Conservation (phyloP, 805 yeast species). For the Saccharomyces eubayanus region DNA sequence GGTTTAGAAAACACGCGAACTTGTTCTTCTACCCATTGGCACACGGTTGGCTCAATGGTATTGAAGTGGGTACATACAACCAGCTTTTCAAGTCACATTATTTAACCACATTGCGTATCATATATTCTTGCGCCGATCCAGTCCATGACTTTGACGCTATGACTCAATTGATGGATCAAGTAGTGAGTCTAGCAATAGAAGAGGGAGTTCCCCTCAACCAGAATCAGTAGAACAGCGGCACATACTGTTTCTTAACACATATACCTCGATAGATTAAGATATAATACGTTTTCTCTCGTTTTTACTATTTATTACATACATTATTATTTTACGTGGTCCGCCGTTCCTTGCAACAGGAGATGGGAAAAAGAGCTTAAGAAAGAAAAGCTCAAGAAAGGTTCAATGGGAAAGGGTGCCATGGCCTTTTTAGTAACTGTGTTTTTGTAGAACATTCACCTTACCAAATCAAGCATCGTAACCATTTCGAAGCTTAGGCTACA, state of each 20-base stretch:
- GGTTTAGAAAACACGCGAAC: slow-evolving; percentile 33
- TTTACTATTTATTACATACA: background rate
- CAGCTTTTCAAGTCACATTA: slow-evolving; percentile 45
- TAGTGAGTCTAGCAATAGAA: slow-evolving; percentile 19
- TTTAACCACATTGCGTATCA: slow-evolving; percentile 38
- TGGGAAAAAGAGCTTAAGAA: background rate
- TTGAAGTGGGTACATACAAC: slow-evolving; percentile 48
- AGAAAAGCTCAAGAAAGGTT: background rate
- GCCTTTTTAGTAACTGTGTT: background rate
- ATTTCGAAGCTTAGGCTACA: background rate
- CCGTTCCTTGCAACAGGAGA: background rate
- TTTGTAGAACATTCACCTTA: background rate
- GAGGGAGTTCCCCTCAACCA: slow-evolving; percentile 13
- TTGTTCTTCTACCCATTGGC: slow-evolving; percentile 46
- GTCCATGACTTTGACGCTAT: slow-evolving; percentile 32
- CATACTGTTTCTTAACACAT: background rate
- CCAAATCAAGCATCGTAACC: background rate
- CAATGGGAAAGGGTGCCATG: background rate
- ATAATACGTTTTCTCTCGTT: background rate
- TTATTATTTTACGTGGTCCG: background rate
- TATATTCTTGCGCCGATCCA: slow-evolving; percentile 44
- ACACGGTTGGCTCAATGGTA: slow-evolving; percentile 45
- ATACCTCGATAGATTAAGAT: background rate
- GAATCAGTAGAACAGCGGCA: background rate
- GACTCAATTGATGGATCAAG: slow-evolving; percentile 25